phyloP scores from a whole-genome alignment of 805 yeast genomes.

The Candida dajiaensis region DNA sequence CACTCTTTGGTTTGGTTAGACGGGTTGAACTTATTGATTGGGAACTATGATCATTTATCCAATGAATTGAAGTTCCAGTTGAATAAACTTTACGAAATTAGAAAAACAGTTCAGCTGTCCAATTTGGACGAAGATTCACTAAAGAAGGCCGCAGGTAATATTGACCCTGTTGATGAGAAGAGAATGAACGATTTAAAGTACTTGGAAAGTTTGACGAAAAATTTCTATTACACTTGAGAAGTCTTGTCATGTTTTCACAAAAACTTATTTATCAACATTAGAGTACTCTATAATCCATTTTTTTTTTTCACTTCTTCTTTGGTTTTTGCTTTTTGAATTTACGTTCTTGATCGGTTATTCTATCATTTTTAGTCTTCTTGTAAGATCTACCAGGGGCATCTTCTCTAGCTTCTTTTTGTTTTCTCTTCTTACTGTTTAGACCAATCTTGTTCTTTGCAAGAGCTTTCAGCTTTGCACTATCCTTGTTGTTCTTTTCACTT shows the following conservation, averaged over 20 bases:
- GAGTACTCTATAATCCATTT: background rate
- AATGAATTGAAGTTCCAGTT: conserved; percentile 40
- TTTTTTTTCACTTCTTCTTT: conserved; percentile 8
- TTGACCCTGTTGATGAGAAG: background rate
- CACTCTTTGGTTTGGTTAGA: conserved; percentile 72
- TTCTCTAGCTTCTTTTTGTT: conserved; percentile 60
- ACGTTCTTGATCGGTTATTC: conserved; percentile 46
- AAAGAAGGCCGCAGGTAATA: background rate
- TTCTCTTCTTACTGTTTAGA: conserved; percentile 64
- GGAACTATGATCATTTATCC: conserved; percentile 32
- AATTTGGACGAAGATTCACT: conserved; percentile 21
- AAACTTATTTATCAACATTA: background rate
- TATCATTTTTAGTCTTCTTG: conserved; percentile 75
- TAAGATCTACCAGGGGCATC: conserved; percentile 47
- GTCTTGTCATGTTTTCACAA: background rate
- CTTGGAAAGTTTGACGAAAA: conserved; percentile 14
- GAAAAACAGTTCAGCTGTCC: conserved; percentile 45
- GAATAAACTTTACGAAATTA: conserved; percentile 36
- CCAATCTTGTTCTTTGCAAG: conserved; percentile 29
- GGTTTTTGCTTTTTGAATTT: conserved; percentile 21
- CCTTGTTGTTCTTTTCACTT: conserved; percentile 33
- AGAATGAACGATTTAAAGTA: conserved; percentile 4
- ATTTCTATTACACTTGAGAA: conserved; percentile 17
- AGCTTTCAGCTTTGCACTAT: conserved; percentile 38
- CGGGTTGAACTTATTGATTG: conserved; percentile 54